Base-by-base conservation (phyloP, 495 filamentous ascomycete genomes). In the Aspergillus steynii region DNA sequence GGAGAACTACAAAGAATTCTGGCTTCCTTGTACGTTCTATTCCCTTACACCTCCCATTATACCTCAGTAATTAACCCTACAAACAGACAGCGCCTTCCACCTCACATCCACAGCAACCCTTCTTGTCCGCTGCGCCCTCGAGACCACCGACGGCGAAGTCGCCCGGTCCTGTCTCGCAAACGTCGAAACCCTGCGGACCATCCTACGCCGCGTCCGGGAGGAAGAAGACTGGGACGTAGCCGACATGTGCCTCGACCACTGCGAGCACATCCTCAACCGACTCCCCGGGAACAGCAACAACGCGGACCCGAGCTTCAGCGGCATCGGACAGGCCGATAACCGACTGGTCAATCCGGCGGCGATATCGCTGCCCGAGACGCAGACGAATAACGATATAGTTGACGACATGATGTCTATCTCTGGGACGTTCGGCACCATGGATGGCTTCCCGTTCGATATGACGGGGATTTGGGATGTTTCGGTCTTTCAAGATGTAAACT, bases 141-240 rank as follows among this genome's bases (percentile, higher is more conserved):
- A 83, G 68, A 75, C 79, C 46, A 76, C 69, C 54, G 72, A 77
- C 65, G 65, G 59, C 49, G 69, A 77, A 49, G 68, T 80, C 29
- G 73, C 77, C 53, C 71, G 72, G 25, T 72, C 75, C 5, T 78
- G 78, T 59, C 71, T 80, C 65, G 51, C 73, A 26, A 77, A 79
- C 60, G 76, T 81, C 48, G 72, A 77, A 59, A 76, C 72, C 28
- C 68, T 81, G 34, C 77, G 75, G 42, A 63, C 65, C 4, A 74
- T 80, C 49, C 71, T 84, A 5, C 79, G 79, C 28, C 76, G 76
- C n/a, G 79, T 82, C 15, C 72, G 72, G 14, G 79, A 84, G 58
- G 74, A 82, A 59, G 76, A 83, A 61, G 80, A 81, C 64, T 84
- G 80, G 80, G 82, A 84, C 58, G 72, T 83, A 2, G 82, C 80